Evolutionary conservation across 2,329 filamentous ascomycete species (phyloP).

Genomic region (Rhytidhysteron rufulum): DNA sequence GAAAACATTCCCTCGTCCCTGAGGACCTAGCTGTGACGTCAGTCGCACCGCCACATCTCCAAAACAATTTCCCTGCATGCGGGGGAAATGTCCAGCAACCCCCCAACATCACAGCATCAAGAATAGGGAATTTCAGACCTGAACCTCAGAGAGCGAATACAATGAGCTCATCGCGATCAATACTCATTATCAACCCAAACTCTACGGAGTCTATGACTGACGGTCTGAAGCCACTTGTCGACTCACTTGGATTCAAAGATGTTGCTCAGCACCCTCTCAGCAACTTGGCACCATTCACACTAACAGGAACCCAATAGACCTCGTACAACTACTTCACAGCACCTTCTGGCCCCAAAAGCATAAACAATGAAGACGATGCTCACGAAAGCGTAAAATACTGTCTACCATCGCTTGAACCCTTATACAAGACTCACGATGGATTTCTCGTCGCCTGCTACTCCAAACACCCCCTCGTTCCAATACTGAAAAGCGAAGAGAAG

Average conservation of each 20-base stretch:
- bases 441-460: conserved; percentile 88
- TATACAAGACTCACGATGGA: conserved; percentile 58
- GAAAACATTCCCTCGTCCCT: background rate
- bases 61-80: background rate
- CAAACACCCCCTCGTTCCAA: conserved; percentile 69
- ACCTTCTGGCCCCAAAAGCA: conserved; percentile 65
- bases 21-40: background rate
- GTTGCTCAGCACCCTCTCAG: conserved; percentile 32
- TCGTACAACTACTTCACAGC: conserved; percentile 63
- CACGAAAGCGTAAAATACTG: conserved; percentile 60
- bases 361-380: conserved; percentile 72
- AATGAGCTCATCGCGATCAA: conserved; percentile 35
- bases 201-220: conserved; percentile 70
- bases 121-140: background rate
- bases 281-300: conserved; percentile 29
- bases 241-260: conserved; percentile 41
- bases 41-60: background rate
- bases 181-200: conserved; percentile 78
- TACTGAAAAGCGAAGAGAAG: conserved; percentile 49
- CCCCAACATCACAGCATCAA: background rate
- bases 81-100: background rate
- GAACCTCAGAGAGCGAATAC: conserved; percentile 17
- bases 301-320: conserved; percentile 41
- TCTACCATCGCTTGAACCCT: conserved; percentile 49
- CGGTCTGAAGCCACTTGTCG: conserved; percentile 53